These are phyloP conservation scores for Lipomyces anomalus DNA, from an alignment of 805 yeast species.

Conservation along the genomic window DNA sequence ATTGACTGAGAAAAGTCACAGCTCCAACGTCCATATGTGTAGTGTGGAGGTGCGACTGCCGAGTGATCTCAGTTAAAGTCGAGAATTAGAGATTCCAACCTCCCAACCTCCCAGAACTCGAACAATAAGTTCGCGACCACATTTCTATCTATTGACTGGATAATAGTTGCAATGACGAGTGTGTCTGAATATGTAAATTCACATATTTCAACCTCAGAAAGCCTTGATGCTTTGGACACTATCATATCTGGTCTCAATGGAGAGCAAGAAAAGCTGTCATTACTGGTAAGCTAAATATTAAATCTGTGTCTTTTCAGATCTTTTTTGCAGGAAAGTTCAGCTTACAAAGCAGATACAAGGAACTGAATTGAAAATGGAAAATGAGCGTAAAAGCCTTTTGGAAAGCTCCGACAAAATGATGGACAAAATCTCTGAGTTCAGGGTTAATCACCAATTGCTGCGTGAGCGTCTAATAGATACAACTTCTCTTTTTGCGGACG, in stretches of 20 bases:
- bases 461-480: conserved; percentile 6
- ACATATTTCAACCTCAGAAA: conserved; percentile 8
- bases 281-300: not conserved
- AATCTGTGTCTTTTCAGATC: too few relatives aligned
- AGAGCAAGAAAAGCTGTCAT: conserved; percentile 4
- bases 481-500: not conserved
- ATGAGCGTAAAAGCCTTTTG: conserved; percentile 7
- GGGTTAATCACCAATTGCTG: conserved; percentile 2
- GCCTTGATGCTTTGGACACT: conserved; percentile 11
- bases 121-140: too few relatives aligned
- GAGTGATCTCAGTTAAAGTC: too few relatives aligned
- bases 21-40: too few relatives aligned
- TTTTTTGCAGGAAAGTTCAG: too few relatives aligned
- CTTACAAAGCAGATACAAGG: conserved; percentile 13
- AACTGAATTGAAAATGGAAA: conserved; percentile 2
- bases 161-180: not conserved
- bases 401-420: conserved; percentile 4
- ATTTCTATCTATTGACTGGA: too few relatives aligned
- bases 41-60: too few relatives aligned
- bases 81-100: too few relatives aligned
- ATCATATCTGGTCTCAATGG: conserved; percentile 16
- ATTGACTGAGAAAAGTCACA: too few relatives aligned
- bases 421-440: not conserved
- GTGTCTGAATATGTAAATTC: conserved; percentile 16
- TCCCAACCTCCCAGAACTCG: too few relatives aligned